Conservation (phyloP, 257 asterid genomes). For the Nicotiana benthamiana region DNA sequence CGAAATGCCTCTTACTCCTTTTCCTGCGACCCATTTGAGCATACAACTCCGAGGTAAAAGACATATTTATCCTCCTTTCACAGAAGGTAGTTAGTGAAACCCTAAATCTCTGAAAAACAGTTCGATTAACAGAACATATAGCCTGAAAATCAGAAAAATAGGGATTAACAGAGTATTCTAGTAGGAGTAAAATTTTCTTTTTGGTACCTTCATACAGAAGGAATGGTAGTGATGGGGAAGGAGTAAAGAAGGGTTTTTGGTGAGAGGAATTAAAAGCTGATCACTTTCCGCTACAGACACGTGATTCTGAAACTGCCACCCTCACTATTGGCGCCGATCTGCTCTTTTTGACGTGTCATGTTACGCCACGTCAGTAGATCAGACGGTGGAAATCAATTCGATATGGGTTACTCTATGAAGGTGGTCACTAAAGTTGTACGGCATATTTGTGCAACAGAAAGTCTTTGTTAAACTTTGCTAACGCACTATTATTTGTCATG, state of each 20-base stretch:
- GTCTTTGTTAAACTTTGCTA: neutral
- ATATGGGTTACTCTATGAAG: neutral
- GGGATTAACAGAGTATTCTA: neutral
- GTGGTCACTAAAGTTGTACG: conserved; percentile 17
- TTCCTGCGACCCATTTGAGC: conserved; percentile 31
- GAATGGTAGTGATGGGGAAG: neutral
- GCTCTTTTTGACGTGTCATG: neutral
- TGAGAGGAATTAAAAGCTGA: neutral
- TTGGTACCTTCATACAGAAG: conserved; percentile 18
- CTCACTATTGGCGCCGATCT: conserved; percentile 14
- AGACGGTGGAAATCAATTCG: neutral
- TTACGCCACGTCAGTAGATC: conserved; percentile 3
- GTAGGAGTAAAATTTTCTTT: neutral
- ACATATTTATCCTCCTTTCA: conserved; percentile 10
- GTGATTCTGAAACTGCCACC: conserved; percentile 14
- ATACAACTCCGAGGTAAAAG: conserved; percentile 2
- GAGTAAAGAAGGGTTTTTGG: conserved; percentile 5
- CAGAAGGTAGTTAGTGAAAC: conserved; percentile 12
- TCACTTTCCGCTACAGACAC: conserved; percentile 11
- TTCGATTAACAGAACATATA: conserved; percentile 3
- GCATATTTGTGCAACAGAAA: neutral
- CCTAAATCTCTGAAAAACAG: neutral
- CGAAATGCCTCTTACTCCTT: conserved; percentile 23
- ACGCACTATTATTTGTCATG: neutral
- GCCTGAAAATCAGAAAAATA: conserved; percentile 17